These are phyloP conservation scores for Verticillium isaacii DNA, from an alignment of 2,329 filamentous ascomycete species.

Conservation along the genomic window DNA sequence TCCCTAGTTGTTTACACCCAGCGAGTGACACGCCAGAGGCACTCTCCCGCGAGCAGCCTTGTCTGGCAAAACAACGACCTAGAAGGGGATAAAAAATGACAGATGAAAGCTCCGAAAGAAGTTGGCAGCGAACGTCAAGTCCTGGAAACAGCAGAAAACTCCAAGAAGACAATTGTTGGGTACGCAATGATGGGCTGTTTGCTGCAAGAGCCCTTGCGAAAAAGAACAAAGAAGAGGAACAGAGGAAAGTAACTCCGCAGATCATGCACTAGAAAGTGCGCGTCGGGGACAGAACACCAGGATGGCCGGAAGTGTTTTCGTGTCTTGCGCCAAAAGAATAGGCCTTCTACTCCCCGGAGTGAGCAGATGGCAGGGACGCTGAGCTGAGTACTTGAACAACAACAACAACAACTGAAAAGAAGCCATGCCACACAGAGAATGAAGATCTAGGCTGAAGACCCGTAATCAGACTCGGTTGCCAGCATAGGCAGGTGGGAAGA, in stretches of 20 bases:
- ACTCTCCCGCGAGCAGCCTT: constrained; percentile 1
- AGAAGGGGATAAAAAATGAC: constrained; percentile 3
- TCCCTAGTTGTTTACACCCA: neutral
- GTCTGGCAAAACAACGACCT: neutral
- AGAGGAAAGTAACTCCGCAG: neutral
- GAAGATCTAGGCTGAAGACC: too few relatives aligned
- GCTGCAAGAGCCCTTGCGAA: neutral
- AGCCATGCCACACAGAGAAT: neutral
- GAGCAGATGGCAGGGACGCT: too few relatives aligned
- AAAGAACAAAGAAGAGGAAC: neutral
- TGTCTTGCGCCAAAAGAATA: too few relatives aligned
- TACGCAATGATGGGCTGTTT: neutral
- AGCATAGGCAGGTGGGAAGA: constrained; percentile 32
- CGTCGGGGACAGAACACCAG: too few relatives aligned
- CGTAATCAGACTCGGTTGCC: constrained; percentile 24
- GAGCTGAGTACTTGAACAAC: too few relatives aligned
- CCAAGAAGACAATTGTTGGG: neutral
- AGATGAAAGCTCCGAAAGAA: neutral
- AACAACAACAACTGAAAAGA: too few relatives aligned
- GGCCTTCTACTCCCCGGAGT: too few relatives aligned
- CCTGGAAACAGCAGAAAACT: neutral
- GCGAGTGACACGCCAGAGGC: neutral
- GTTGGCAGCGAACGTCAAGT: neutral
- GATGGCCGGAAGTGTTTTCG: too few relatives aligned
- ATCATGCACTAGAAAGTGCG: neutral